A percentile compares a stretch with the other conserved stretches of the same genome.
These are phyloP conservation scores for Sarocladiaceae sp. DNA, from an alignment of 2,329 filamentous ascomycete species.

Conservation along the genomic window DNA sequence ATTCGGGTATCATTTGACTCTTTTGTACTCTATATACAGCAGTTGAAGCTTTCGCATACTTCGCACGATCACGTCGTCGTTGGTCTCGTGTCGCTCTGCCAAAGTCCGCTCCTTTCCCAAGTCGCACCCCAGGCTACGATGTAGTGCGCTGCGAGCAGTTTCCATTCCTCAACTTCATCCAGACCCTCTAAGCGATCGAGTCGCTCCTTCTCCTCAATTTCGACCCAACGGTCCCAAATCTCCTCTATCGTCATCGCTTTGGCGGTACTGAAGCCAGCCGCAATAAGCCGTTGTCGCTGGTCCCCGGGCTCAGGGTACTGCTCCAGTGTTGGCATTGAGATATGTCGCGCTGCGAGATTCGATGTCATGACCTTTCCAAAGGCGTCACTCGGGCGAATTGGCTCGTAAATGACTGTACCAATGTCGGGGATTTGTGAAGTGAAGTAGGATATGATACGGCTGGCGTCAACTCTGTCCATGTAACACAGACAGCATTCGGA, in stretches of 20 bases:
- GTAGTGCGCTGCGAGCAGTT: constrained; percentile 81
- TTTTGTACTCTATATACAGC: too few species aligned
- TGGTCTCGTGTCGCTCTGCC: not conserved
- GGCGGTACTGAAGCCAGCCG: constrained; percentile 54
- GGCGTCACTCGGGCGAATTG: constrained; percentile 72
- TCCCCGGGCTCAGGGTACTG: constrained; percentile 61
- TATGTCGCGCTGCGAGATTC: constrained; percentile 76
- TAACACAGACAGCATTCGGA: constrained; percentile 97
- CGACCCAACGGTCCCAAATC: constrained; percentile 76
- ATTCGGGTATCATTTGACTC: too few species aligned
- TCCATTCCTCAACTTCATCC: constrained; percentile 94
- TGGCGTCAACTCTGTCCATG: constrained; percentile 59
- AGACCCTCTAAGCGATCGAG: constrained; percentile 77
- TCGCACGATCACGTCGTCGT: not conserved
- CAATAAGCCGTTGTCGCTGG: constrained; percentile 60
- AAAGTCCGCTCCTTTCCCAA: not conserved
- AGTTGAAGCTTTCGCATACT: too few species aligned
- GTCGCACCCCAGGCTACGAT: constrained; percentile 84
- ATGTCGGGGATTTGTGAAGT: constrained; percentile 41
- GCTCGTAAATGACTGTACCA: constrained; percentile 77
- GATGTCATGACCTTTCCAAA: constrained; percentile 91
- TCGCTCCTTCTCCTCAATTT: constrained; percentile 64
- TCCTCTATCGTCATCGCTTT: constrained; percentile 39
- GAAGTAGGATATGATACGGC: constrained; percentile 60
- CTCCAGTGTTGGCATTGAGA: constrained; percentile 76